A percentile compares a stretch with the other conserved stretches of the same genome.
Conservation (phyloP, 257 asterid species). For the Nicotiana undulata region DNA sequence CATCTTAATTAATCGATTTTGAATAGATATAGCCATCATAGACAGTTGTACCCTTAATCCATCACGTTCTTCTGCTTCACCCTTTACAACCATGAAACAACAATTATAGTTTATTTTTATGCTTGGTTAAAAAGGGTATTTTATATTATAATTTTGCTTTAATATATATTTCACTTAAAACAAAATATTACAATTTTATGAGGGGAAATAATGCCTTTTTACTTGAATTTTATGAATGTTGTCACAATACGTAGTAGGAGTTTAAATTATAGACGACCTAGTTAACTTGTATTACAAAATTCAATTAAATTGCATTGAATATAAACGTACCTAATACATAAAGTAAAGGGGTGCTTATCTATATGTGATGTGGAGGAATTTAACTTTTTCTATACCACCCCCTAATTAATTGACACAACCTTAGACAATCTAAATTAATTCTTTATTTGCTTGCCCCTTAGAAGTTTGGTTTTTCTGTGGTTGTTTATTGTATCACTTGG, state of each 20-base stretch:
- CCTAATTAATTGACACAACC: neutral
- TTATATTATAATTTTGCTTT: too few species aligned
- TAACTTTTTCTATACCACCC: neutral
- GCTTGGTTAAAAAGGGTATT: too few species aligned
- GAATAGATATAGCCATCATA: neutral
- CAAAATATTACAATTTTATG: too few species aligned
- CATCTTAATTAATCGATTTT: neutral
- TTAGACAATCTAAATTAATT: neutral
- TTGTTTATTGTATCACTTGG: neutral
- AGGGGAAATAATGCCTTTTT: too few species aligned
- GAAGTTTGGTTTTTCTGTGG: neutral
- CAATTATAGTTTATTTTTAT: too few species aligned
- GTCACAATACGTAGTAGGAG: neutral
- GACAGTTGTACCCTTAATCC: constrained; percentile 6
- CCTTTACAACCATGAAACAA: neutral
- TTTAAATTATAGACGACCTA: neutral
- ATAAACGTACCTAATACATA: neutral
- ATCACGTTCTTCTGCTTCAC: constrained; percentile 8
- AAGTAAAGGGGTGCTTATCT: constrained; percentile 1
- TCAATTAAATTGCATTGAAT: neutral
- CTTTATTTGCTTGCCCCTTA: neutral
- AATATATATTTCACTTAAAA: too few species aligned
- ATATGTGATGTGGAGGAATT: neutral
- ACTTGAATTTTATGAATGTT: too few species aligned
- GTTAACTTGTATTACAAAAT: neutral